Evolutionary conservation across 257 asterid species (phyloP).

Genomic region (Przewalskia tangutica): DNA sequence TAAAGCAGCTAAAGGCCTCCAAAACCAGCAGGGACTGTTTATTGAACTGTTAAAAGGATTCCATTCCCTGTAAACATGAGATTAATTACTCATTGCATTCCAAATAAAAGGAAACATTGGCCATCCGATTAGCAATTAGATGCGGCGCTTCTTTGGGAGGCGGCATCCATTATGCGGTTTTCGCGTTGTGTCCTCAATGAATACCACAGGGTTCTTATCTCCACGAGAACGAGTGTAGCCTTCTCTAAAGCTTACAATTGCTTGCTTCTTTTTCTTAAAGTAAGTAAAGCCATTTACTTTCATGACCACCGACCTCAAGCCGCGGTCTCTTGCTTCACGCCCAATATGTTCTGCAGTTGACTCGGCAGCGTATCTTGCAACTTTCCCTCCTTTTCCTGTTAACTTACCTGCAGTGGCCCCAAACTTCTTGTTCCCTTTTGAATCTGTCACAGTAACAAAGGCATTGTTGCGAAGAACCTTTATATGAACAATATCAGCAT

Average conservation of each 20-base stretch:
- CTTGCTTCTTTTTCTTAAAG: constrained; percentile 71
- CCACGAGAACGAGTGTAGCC: constrained; percentile 69
- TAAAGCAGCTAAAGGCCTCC: neutral
- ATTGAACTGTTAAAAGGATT: neutral
- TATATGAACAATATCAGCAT: constrained; percentile 83
- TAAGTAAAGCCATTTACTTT: constrained; percentile 66
- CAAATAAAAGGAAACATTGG: neutral
- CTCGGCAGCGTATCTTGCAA: constrained; percentile 59
- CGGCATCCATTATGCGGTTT: constrained; percentile 92
- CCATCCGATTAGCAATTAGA: constrained; percentile 22
- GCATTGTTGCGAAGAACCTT: constrained; percentile 81
- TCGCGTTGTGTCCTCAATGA: constrained; percentile 78
- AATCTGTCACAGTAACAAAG: constrained; percentile 69
- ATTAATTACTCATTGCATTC: neutral
- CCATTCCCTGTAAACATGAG: neutral
- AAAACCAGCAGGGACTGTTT: neutral
- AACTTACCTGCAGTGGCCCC: constrained; percentile 67
- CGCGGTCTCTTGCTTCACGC: constrained; percentile 53
- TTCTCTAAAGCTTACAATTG: constrained; percentile 64
- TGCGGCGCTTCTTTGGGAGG: constrained; percentile 56
- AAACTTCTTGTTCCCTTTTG: constrained; percentile 61
- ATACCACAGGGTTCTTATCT: constrained; percentile 57
- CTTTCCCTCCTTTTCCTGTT: constrained; percentile 60
- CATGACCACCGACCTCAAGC: constrained; percentile 65
- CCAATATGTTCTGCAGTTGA: constrained; percentile 88